Base-by-base conservation (phyloP, 208 protist species). In the Porcisia deanei region DNA sequence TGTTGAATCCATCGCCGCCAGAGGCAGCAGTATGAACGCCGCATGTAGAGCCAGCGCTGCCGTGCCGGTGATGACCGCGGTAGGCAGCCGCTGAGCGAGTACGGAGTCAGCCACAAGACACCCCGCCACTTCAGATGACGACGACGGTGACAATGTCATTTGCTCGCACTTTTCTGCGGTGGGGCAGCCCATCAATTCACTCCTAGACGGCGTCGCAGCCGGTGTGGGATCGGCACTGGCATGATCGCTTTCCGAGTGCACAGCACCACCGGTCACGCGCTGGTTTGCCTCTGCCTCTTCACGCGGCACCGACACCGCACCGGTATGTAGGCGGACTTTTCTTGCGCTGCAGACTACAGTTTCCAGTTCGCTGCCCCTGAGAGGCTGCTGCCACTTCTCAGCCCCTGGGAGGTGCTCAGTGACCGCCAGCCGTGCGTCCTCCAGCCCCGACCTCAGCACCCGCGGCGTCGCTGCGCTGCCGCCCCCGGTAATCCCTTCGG, bases 91-190 rank as follows among this genome's bases (percentile, higher is more conserved):
- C 41, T 77, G 66, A 34, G 66, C 41, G 18, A 82, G 20, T 16
- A 82, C 73, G 8, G 77, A 82, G 54, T 77, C 77, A 0, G 39
- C 77, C 39, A 77, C 67, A 43, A 74, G 57, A 8, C 66, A 45
- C 16, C 47, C 41, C 2, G 41, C n/a, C 9, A 77, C n/a, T 7
- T 47, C 39, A 12, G 70, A 18, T 18, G 53, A 14, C 5, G 45
- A 10, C 8, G 64, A n/a, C 34, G 57, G 10, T 30, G 41, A 22
- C 55, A 12, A 37, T 14, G 47, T 14, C 14, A 30, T 67, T 63
- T 25, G 4, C 30, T 20, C 34, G 30, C 20, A 9, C 68, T 41
- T 2, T 25, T 7, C 22, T 37, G 25, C 25, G 10, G 41, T 37
- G 41, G 63, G 5, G 14, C 18, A 67, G 25, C 41, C 25, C 41